Base-by-base conservation (phyloP, 2,329 filamentous ascomycete species). In the Fusarium pseudocircinatum region DNA sequence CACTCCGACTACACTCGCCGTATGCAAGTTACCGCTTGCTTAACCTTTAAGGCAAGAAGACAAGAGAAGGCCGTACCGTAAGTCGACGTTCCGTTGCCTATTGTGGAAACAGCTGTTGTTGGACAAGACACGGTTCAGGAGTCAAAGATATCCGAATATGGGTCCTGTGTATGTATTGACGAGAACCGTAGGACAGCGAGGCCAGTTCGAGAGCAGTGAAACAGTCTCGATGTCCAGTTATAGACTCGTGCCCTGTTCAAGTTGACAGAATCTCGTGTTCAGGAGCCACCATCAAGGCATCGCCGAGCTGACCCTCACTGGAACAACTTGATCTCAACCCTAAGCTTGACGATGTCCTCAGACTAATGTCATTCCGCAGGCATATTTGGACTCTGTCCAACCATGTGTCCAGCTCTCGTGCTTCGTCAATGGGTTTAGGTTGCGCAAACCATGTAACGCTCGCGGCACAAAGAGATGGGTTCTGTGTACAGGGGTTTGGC, bases 91-190 rank as follows among this genome's bases (percentile, higher is more conserved):
- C 22, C 20, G 14, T 44, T 30, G 32, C 66, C 63, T 53, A 44
- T 64, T 73, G 56, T 60, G 66, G 63, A 40, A 63, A 60, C 39
- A 28, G 34, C 15, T 34, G 6, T 18, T 30, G 53, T 62, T 65
- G 42, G 53, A 59, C 72, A 62, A 69, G 32, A 53, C 40, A 50
- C n/a, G 53, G 26, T 49, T 44, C 61, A 32, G 60, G 36, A 46
- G 49, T 66, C 52, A 52, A 28, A 44, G 32, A 40, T 24, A 61
- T 44, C 53, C 39, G 18, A 34, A 60, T 43, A 44, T 60, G 39
- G 52, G 49, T 46, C 59, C 66, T 71, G 59, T 68, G 59, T 42
- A 43, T 73, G 50, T 46, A 53, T 56, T 62, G 59, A 60, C 47
- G 50, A 50, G 43, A 44, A 40, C 30, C 18, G 65, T 65, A 47